Conservation (phyloP, 164 flowering plant genomes). For the Berberis vulgaris region DNA sequence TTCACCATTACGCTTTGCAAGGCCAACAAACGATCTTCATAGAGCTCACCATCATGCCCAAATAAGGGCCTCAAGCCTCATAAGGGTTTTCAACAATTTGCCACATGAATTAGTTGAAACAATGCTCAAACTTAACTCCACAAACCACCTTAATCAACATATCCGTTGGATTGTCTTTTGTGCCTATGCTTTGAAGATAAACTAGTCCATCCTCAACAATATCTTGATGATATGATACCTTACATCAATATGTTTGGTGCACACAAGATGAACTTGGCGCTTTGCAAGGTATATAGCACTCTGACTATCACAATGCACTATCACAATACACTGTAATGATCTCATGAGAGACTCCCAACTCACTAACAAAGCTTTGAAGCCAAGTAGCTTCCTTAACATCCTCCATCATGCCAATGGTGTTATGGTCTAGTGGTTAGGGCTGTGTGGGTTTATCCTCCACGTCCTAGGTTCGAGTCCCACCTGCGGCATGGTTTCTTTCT, state of each 20-base stretch:
- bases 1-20: no score
- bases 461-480: no score
- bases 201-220: not conserved
- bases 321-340: no score
- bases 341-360: not conserved
- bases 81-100: not conserved
- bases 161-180: not conserved
- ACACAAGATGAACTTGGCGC: not conserved
- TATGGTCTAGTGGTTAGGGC: no score
- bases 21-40: no score
- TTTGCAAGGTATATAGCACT: constrained; percentile 4
- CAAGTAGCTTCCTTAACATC: not conserved
- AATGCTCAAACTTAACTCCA: constrained; percentile 3
- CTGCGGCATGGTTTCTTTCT: no score
- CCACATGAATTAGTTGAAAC: not conserved
- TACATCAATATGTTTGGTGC: not conserved
- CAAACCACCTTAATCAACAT: constrained; percentile 1
- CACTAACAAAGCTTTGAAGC: not conserved
- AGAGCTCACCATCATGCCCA: no score
- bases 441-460: no score
- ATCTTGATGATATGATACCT: no score
- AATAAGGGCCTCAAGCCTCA: not conserved
- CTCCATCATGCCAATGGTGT: no score
- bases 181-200: not conserved
- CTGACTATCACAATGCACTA: not conserved